These are phyloP conservation scores for Cercospora zeae-maydis DNA, from an alignment of 2,329 filamentous ascomycete species.

Conservation along the genomic window DNA sequence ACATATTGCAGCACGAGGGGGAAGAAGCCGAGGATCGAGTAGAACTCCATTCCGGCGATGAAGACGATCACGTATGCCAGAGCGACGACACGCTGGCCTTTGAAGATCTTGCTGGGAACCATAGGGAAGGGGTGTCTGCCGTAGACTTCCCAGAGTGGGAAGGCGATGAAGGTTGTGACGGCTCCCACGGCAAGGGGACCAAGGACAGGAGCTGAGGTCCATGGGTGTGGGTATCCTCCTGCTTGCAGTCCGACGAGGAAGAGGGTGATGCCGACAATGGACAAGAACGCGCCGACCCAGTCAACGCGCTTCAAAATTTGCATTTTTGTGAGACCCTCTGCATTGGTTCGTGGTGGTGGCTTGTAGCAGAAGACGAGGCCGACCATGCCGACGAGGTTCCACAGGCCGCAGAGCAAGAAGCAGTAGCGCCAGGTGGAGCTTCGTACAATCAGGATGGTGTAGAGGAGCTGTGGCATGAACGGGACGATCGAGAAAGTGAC, in stretches of 20 bases:
- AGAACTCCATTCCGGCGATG: slow-evolving; percentile 37
- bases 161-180: slow-evolving; percentile 28
- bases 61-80: slow-evolving; percentile 38
- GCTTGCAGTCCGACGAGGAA: slow-evolving; percentile 46
- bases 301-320: slow-evolving; percentile 48
- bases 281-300: slow-evolving; percentile 50
- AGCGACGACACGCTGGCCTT: slow-evolving; percentile 33
- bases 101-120: slow-evolving; percentile 30
- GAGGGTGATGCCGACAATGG: slow-evolving; percentile 48
- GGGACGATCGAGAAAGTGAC: slow-evolving; percentile 60
- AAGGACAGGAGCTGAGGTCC: slow-evolving; percentile 29
- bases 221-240: slow-evolving; percentile 24
- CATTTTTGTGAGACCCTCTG: slow-evolving; percentile 38
- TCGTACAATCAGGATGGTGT: slow-evolving; percentile 54
- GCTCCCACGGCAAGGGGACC: slow-evolving; percentile 30
- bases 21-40: slow-evolving; percentile 54
- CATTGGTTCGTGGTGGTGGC: slow-evolving; percentile 47
- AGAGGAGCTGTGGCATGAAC: slow-evolving; percentile 60
- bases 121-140: slow-evolving; percentile 30
- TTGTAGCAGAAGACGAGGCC: slow-evolving; percentile 52
- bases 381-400: slow-evolving; percentile 51
- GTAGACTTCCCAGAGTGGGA: slow-evolving; percentile 30
- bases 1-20: slow-evolving; percentile 61
- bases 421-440: slow-evolving; percentile 53
- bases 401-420: slow-evolving; percentile 52